phyloP scores from a whole-genome alignment of 1,139 yeast species.

The Saccharomycopsis hybrid region DNA sequence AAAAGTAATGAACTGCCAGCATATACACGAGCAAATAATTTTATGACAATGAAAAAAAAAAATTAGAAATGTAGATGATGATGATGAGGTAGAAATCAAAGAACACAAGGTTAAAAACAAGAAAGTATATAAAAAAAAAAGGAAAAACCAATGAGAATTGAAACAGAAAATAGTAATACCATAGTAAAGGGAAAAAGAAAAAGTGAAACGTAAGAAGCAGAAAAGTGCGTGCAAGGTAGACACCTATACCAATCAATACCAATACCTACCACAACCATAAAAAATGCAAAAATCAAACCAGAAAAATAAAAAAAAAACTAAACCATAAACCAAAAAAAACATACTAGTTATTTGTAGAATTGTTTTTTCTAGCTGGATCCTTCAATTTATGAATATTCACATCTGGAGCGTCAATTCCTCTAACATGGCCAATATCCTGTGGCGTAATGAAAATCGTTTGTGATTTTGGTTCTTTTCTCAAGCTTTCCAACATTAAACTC shows the following conservation, averaged over 20 bases:
- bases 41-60: neutral
- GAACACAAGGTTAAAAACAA: neutral
- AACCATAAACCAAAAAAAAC: no score
- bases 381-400: slow-evolving; percentile 56
- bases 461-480: slow-evolving; percentile 52
- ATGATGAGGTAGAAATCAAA: neutral
- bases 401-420: slow-evolving; percentile 53
- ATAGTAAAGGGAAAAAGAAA: no score
- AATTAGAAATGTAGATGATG: neutral
- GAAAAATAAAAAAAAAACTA: no score
- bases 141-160: no score
- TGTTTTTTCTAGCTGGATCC: slow-evolving; percentile 12
- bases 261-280: no score
- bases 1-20: slow-evolving; percentile 1
- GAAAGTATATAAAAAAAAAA: no score
- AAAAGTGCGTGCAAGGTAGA: no score
- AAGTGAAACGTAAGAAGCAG: no score
- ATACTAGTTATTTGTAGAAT: no score
- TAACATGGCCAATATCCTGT: slow-evolving; percentile 77
- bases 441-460: slow-evolving; percentile 95
- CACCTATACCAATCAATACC: no score
- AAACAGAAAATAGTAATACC: no score
- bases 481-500: slow-evolving; percentile 62
- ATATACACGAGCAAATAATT: slow-evolving; percentile 4
- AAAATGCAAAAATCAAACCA: no score